Evolutionary conservation across 164 flowering plant species (phyloP).

Genomic region (Tetrastigma voinierianum): DNA sequence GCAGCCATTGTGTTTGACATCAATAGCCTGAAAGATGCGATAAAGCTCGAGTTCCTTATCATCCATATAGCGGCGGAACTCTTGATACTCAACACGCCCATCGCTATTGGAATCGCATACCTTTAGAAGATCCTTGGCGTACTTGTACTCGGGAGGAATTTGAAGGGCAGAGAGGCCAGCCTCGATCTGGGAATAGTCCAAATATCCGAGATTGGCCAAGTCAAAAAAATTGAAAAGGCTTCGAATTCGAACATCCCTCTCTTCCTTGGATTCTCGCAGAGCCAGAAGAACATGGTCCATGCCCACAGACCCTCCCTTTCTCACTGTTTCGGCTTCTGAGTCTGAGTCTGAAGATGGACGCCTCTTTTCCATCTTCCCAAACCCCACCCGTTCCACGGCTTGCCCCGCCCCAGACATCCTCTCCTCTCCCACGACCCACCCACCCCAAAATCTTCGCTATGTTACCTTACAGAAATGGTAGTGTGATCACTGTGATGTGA

Average conservation of each 20-base stretch:
- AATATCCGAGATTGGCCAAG: constrained; percentile 49
- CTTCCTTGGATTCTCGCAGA: constrained; percentile 74
- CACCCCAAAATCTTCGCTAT: background rate
- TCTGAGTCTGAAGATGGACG: background rate
- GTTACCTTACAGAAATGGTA: too few species aligned
- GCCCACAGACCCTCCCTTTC: constrained; percentile 61
- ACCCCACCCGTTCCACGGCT: constrained; percentile 33
- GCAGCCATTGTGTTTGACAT: constrained; percentile 93
- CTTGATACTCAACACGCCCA: constrained; percentile 81
- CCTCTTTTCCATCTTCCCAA: constrained; percentile 17
- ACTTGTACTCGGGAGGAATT: constrained; percentile 84
- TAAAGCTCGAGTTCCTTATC: constrained; percentile 91
- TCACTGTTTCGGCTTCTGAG: constrained; percentile 47
- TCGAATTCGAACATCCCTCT: constrained; percentile 75
- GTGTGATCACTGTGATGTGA: too few species aligned
- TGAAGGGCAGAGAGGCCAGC: constrained; percentile 74
- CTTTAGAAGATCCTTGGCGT: constrained; percentile 74
- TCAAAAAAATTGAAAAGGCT: constrained; percentile 80
- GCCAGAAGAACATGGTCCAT: constrained; percentile 91
- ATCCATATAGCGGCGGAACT: constrained; percentile 89
- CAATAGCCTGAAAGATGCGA: constrained; percentile 86
- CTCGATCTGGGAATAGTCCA: constrained; percentile 79
- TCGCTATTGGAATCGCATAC: constrained; percentile 83
- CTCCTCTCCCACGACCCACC: too few species aligned
- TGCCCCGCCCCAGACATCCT: constrained; percentile 40